Conservation (phyloP, 1,284 basidiomycete genomes). For the Leccinum pachyderme region DNA sequence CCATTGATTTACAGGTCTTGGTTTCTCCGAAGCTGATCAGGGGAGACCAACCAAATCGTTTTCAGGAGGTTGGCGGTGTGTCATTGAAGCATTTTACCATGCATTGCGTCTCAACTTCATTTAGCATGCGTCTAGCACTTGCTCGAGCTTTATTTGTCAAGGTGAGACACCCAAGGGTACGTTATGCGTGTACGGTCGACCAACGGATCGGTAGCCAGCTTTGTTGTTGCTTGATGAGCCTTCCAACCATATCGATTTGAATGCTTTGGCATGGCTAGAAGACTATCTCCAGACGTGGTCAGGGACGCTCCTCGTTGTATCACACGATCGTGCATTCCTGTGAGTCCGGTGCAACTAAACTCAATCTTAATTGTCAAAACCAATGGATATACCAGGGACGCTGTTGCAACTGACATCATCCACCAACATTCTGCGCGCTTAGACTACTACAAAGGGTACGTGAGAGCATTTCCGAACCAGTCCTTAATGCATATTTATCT, state of each 20-base stretch:
- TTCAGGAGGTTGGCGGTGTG: slow-evolving; percentile 93
- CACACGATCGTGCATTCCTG: slow-evolving; percentile 98
- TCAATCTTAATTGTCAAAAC: neutral
- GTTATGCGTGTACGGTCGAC: slow-evolving; percentile 1
- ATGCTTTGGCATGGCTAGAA: slow-evolving; percentile 85
- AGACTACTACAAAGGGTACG: slow-evolving; percentile 89
- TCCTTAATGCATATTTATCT: neutral
- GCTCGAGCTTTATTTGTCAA: slow-evolving; percentile 94
- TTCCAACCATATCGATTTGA: slow-evolving; percentile 94
- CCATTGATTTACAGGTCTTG: slow-evolving; percentile 57
- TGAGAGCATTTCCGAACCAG: neutral
- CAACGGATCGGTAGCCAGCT: slow-evolving; percentile 49
- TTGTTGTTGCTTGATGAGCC: slow-evolving; percentile 92
- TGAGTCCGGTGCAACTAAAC: slow-evolving; percentile 34
- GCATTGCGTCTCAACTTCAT: neutral
- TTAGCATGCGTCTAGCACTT: slow-evolving; percentile 79
- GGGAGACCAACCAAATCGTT: slow-evolving; percentile 81
- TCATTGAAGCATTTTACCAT: neutral
- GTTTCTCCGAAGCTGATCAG: slow-evolving; percentile 90
- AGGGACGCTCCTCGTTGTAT: slow-evolving; percentile 94
- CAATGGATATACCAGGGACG: slow-evolving; percentile 56
- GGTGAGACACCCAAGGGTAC: slow-evolving; percentile 38
- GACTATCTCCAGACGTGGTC: slow-evolving; percentile 98
- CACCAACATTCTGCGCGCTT: slow-evolving; percentile 95
- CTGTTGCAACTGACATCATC: slow-evolving; percentile 94